These are phyloP conservation scores for Cicer bijugum DNA, from an alignment of 306 rosid genomes.

Conservation along the genomic window DNA sequence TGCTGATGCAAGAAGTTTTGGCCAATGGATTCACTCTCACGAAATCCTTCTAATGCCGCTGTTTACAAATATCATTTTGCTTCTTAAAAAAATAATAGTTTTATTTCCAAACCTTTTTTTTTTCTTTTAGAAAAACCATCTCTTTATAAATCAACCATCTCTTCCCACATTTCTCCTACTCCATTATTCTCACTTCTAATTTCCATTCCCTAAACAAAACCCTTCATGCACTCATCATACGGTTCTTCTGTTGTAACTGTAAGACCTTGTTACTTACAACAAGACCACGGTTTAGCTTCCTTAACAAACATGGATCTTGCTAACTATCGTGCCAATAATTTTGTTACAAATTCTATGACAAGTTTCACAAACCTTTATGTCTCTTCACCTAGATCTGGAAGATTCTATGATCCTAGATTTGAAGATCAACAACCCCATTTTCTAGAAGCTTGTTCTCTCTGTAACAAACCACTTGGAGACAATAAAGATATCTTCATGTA, in stretches of 20 bases:
- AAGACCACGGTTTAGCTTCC: slow-evolving; percentile 70
- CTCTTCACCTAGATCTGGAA: slow-evolving; percentile 69
- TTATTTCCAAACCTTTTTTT: too few relatives aligned
- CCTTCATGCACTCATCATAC: background rate
- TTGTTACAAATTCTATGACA: slow-evolving; percentile 61
- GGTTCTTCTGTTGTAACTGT: background rate
- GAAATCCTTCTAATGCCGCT: background rate
- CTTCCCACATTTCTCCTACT: background rate
- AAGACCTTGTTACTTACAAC: slow-evolving; percentile 62
- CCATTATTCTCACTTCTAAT: background rate
- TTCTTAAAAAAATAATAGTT: background rate
- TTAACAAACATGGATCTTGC: slow-evolving; percentile 65
- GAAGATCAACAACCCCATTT: slow-evolving; percentile 81
- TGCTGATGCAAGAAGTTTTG: background rate
- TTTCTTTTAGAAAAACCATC: background rate
- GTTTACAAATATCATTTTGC: slow-evolving; percentile 8
- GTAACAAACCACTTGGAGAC: slow-evolving; percentile 67
- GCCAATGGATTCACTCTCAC: background rate
- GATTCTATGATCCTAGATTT: slow-evolving; percentile 70
- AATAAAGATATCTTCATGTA: slow-evolving; percentile 93
- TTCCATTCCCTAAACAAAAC: background rate
- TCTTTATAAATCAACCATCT: background rate
- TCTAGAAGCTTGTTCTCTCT: slow-evolving; percentile 73
- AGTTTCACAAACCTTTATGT: slow-evolving; percentile 48
- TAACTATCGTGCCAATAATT: slow-evolving; percentile 53